Percentiles rank a stretch among this genome's conserved stretches.
These are phyloP conservation scores for Xylaria sp. DNA, from an alignment of 495 filamentous ascomycete species.

Conservation along the genomic window DNA sequence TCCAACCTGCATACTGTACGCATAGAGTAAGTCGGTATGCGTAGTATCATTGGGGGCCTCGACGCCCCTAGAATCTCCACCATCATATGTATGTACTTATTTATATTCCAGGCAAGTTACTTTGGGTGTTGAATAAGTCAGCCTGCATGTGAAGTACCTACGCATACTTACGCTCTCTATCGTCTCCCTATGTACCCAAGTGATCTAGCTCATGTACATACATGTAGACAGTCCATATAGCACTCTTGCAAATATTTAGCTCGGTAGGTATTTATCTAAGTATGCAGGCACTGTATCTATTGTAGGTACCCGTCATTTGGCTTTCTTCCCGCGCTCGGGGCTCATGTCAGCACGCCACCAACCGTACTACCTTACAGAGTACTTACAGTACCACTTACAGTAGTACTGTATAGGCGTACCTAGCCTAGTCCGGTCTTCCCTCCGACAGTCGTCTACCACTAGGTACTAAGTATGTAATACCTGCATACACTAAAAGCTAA, in stretches of 20 bases:
- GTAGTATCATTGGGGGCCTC: neutral
- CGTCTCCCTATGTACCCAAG: neutral
- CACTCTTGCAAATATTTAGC: neutral
- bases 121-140: neutral
- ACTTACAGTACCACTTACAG: no score
- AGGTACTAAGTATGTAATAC: neutral
- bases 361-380: neutral
- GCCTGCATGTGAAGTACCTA: neutral
- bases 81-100: neutral
- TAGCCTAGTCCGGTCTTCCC: no score
- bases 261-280: neutral
- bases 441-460: no score
- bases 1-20: neutral
- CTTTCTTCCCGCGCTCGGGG: constrained; percentile 6
- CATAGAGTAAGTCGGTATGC: neutral
- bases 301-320: neutral
- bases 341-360: neutral
- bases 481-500: no score
- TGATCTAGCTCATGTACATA: neutral
- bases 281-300: neutral
- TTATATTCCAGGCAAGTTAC: neutral
- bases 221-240: neutral
- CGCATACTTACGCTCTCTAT: neutral
- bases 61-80: constrained; percentile 14
- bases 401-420: no score